Base-by-base conservation (phyloP, 495 filamentous ascomycete species). In the Penicillium samsonianum region DNA sequence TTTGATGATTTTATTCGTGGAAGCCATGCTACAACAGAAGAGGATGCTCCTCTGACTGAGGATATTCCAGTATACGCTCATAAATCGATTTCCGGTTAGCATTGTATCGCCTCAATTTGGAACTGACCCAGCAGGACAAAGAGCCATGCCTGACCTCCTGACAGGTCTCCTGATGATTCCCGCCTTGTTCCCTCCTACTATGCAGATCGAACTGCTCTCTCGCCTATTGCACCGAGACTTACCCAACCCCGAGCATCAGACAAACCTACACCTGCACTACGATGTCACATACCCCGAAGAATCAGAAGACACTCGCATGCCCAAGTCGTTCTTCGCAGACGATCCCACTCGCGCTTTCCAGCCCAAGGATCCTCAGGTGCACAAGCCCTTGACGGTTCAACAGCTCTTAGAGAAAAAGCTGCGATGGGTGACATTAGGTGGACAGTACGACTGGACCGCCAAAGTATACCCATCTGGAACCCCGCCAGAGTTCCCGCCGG, bases 381-480 rank as follows among this genome's bases (percentile, higher is more conserved):
- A 96, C 73, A 87, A 85, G 42, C 79, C 88, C 2, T 72, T 97
- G 7, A 76, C 82, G 14, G 75, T 90, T 46, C 76, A 81, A 33
- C 82, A 80, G 55, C 79, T 88, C 41, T 76, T 96, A 3, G 78
- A 85, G 33, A 87, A 86, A 59, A 92, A 89, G 57, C 82, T 97
- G 7, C 90, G 91, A 44, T 97, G 93, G 94, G 82, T 96, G 14
- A 96, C 93, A 6, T 80, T 98, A 11, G 94, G 93, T 26, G 91
- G 90, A 0, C 92, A 97, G 65, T 96, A 98, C 72, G 88, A 98
- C 72, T 96, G 93, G 93, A 92, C 90, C 3, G 78, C 81, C 35
- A 91, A 95, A 65, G 72, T 80, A 26, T 96, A 97, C 67, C 91
- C 92, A 0, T 63, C 70, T 2, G 80, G 79, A 47, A 57, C 59